phyloP scores from a whole-genome alignment of 169 alveolate species.

The Blepharisma undulans region DNA sequence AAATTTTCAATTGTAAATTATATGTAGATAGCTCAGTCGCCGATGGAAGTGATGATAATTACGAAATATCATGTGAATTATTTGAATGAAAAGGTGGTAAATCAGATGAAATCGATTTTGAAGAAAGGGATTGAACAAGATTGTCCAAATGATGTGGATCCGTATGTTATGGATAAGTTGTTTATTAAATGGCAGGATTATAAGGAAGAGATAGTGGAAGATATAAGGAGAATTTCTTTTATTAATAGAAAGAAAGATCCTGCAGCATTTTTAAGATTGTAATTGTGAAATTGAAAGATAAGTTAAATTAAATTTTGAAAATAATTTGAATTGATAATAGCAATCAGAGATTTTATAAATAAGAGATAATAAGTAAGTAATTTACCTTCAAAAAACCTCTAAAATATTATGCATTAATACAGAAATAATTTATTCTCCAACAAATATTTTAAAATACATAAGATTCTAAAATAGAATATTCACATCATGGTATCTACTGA shows the following conservation, averaged over 20 bases:
- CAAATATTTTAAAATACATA: too few species aligned
- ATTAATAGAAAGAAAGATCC: constrained; percentile 1
- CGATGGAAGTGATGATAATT: neutral
- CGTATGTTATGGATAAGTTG: constrained; percentile 1
- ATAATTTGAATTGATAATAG: too few species aligned
- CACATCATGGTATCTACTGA: too few species aligned
- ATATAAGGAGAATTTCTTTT: neutral
- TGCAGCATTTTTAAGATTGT: neutral
- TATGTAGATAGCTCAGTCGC: neutral
- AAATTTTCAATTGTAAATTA: neutral
- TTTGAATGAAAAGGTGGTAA: neutral
- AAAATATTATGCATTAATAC: too few species aligned
- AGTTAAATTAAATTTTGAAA: neutral
- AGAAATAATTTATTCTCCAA: too few species aligned
- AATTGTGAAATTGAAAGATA: neutral
- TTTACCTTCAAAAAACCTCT: too few species aligned
- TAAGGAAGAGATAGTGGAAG: neutral
- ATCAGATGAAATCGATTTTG: constrained; percentile 10
- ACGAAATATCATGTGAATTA: neutral
- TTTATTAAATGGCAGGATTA: constrained; percentile 2
- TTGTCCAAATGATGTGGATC: constrained; percentile 18
- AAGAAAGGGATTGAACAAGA: neutral
- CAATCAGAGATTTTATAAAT: too few species aligned
- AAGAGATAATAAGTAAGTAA: too few species aligned
- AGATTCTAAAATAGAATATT: too few species aligned